phyloP scores from a whole-genome alignment of 805 yeast species.

The Yamadazyma olivae region DNA sequence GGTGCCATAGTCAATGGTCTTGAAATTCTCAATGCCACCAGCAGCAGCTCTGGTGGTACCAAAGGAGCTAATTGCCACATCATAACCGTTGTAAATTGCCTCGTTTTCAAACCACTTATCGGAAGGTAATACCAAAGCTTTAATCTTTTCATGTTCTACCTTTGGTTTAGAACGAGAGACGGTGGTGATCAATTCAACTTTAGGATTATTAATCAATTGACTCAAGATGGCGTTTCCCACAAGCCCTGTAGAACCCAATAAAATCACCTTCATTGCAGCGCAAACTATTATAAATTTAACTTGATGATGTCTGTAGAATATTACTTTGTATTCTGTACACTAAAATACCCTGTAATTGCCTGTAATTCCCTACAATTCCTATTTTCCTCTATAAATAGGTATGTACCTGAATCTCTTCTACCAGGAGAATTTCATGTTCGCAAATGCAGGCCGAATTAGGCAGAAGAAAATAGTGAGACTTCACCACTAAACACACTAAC shows the following conservation, averaged over 20 bases:
- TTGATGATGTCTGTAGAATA: no score
- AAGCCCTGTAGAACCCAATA: slow-evolving; percentile 76
- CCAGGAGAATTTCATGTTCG: no score
- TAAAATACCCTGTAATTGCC: no score
- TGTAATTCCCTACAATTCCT: no score
- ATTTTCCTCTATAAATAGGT: no score
- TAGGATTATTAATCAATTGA: slow-evolving; percentile 33
- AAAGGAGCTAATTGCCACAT: slow-evolving; percentile 58
- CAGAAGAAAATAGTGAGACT: no score
- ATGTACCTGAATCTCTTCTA: no score
- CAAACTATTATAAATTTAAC: no score
- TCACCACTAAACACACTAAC: no score
- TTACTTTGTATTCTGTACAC: no score
- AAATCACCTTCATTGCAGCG: slow-evolving; percentile 16
- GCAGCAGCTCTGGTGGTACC: slow-evolving; percentile 76
- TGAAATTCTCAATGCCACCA: slow-evolving; percentile 69
- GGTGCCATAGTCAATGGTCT: slow-evolving; percentile 70
- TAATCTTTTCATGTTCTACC: slow-evolving; percentile 27
- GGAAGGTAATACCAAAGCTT: slow-evolving; percentile 34
- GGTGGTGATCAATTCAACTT: slow-evolving; percentile 42
- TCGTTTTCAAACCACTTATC: slow-evolving; percentile 5
- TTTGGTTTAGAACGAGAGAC: slow-evolving; percentile 49
- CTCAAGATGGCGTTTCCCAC: slow-evolving; percentile 61
- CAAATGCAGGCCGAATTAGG: no score
- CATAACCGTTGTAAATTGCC: slow-evolving; percentile 14